A percentile compares a stretch with the other conserved stretches of the same genome.
Evolutionary conservation across 2,329 filamentous ascomycete species (phyloP).

Genomic region (Fonsecaea nubica): DNA sequence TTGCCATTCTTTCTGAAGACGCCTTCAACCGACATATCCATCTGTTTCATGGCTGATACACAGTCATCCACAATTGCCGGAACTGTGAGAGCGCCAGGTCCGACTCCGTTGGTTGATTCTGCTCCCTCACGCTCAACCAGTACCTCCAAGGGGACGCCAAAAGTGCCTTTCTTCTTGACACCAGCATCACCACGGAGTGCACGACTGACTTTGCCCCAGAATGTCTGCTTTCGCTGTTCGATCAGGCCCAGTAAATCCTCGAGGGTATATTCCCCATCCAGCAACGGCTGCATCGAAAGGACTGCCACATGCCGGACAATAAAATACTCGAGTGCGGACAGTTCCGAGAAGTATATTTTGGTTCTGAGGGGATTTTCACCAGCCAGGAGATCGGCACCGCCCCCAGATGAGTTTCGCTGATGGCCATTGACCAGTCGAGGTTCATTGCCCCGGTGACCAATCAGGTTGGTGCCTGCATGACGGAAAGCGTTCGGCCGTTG

Average conservation of each 20-base stretch:
- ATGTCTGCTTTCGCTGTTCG: constrained; percentile 88
- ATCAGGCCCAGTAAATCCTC: constrained; percentile 93
- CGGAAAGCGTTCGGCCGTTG: constrained; percentile 82
- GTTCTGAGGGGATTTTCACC: constrained; percentile 64
- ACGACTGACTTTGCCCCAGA: constrained; percentile 98
- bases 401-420: constrained; percentile 69
- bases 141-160: constrained; percentile 84
- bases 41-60: constrained; percentile 92
- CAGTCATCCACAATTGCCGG: constrained; percentile 95
- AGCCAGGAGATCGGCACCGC: constrained; percentile 52
- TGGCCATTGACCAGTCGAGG: constrained; percentile 71
- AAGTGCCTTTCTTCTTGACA: constrained; percentile 93
- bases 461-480: constrained; percentile 74
- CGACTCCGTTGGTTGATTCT: constrained; percentile 96
- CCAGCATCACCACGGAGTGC: constrained; percentile 82
- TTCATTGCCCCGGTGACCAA: constrained; percentile 59
- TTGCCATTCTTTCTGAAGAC: constrained; percentile 99
- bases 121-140: constrained; percentile 93
- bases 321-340: constrained; percentile 95
- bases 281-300: constrained; percentile 88
- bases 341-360: constrained; percentile 92
- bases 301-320: constrained; percentile 96
- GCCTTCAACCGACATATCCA: constrained; percentile 98
- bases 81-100: constrained; percentile 86
- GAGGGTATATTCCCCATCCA: constrained; percentile 88